Base-by-base conservation (phyloP, 805 yeast species). In the Wickerhamiella qilinensis region DNA sequence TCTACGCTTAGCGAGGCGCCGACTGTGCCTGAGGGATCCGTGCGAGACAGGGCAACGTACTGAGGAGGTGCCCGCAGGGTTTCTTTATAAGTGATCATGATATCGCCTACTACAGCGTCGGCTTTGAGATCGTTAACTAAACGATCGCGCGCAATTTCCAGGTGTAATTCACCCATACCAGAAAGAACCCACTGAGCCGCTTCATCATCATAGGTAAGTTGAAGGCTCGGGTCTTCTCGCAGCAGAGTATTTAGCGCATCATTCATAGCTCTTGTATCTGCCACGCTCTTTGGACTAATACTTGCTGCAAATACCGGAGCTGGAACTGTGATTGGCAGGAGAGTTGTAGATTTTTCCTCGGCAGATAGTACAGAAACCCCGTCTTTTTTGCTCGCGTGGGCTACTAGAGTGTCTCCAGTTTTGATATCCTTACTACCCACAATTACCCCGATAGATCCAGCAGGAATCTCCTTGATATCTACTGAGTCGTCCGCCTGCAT, bases 151-250 rank as follows among this genome's bases (percentile, higher is more conserved):
- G 91, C 80, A 46, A 91, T 85, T 48, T 91, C 97, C 36, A 91
- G 65, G 59, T 91, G 98, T 35, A 91, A 65, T 53, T 91, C 97
- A 30, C 98, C 98, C 97, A 88, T 88, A 24, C 98, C 98, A 16
- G 94, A 76, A 22, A 91, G 58, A 20, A 86, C 69, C 2, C 86
- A 76, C 59, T 91, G 96, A 5, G 91, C 94, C 40, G 83, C 65
- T 48, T 88, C 97, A 42, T 83, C 86, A 55, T 91, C 67, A 36
- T 65, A 68, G 3, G 71, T 58, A 6, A 83, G 68, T 22, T 73
- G 70, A 43, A 91, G 64, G 36, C 94, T 81, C 3, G 98, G 98
- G 51, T 91, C 98, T 52, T 91, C 97, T 38, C 79, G 67, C n/a
- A 81, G 56, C 31, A 91, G 57, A 1, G 71, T 61, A 8, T 64